Evolutionary conservation across 441 rosid genomes (phyloP).

Genomic region (Eruca vesicaria): DNA sequence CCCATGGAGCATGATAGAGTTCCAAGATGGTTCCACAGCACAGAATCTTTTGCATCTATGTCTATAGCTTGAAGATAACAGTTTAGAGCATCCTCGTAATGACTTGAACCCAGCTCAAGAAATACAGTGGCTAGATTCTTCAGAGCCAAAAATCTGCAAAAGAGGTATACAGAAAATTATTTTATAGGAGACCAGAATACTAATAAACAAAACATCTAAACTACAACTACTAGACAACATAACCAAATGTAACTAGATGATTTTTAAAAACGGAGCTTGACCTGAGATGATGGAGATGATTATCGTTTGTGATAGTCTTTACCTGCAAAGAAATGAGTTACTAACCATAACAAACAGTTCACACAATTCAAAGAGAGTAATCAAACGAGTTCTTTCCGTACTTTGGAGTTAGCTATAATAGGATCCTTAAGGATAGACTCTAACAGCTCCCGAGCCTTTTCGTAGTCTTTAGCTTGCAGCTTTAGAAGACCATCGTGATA

Average conservation of each 20-base stretch:
- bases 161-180: neutral
- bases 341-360: neutral
- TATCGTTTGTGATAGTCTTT: slow-evolving; percentile 60
- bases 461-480: slow-evolving; percentile 86
- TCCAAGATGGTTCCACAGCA: slow-evolving; percentile 98
- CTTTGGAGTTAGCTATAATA: slow-evolving; percentile 72
- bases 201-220: neutral
- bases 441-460: slow-evolving; percentile 72
- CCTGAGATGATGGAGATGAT: slow-evolving; percentile 95
- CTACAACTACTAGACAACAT: slow-evolving; percentile 9
- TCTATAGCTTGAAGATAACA: slow-evolving; percentile 99
- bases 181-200: slow-evolving; percentile 1
- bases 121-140: slow-evolving; percentile 93
- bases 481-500: slow-evolving; percentile 92
- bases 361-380: neutral
- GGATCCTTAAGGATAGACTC: slow-evolving; percentile 92
- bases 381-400: neutral
- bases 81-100: slow-evolving; percentile 82
- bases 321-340: slow-evolving; percentile 46
- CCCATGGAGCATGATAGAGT: slow-evolving; percentile 98
- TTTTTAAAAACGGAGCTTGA: slow-evolving; percentile 23
- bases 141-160: slow-evolving; percentile 85
- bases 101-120: slow-evolving; percentile 86
- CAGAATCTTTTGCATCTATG: slow-evolving; percentile 96
- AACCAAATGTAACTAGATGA: slow-evolving; percentile 9